A percentile compares a stretch with the other conserved stretches of the same genome.
Conservation (phyloP, 1,139 yeast genomes). For the Candida tunisiensis region DNA sequence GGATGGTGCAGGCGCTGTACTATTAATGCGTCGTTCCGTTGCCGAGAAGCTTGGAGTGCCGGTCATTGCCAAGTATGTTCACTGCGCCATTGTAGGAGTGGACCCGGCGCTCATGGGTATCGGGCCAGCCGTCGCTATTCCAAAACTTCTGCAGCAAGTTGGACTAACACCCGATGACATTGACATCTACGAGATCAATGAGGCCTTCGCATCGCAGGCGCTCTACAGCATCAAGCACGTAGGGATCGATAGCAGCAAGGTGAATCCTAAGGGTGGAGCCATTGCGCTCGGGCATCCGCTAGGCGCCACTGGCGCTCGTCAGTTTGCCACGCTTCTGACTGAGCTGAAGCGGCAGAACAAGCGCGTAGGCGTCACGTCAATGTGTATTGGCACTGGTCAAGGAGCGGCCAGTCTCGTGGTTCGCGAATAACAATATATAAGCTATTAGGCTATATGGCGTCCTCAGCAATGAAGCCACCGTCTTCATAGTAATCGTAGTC, state of each 20-base stretch:
- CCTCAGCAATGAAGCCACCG: constrained; percentile 6
- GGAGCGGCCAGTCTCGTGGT: constrained; percentile 87
- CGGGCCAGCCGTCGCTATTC: constrained; percentile 92
- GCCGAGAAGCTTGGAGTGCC: constrained; percentile 61
- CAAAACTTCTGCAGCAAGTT: constrained; percentile 50
- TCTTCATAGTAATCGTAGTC: constrained; percentile 2
- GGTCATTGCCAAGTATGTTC: constrained; percentile 59
- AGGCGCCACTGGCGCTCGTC: constrained; percentile 94
- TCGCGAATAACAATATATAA: constrained; percentile 36
- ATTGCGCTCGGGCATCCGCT: constrained; percentile 93
- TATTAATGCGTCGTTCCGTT: constrained; percentile 73
- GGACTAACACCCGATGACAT: constrained; percentile 52
- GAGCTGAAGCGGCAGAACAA: constrained; percentile 51
- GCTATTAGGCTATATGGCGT: constrained; percentile 3
- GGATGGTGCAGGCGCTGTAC: constrained; percentile 88
- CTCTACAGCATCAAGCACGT: constrained; percentile 52
- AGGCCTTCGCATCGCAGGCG: constrained; percentile 94
- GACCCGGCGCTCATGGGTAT: constrained; percentile 97
- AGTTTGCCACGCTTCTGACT: constrained; percentile 71
- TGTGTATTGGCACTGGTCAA: constrained; percentile 99
- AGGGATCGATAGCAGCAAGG: constrained; percentile 53
- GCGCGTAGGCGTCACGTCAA: constrained; percentile 77
- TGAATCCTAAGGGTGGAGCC: constrained; percentile 91
- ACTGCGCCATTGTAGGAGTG: constrained; percentile 68
- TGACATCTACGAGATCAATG: constrained; percentile 73